Base-by-base conservation (phyloP, 768 basidiomycete genomes). In the Collybia sordida region DNA sequence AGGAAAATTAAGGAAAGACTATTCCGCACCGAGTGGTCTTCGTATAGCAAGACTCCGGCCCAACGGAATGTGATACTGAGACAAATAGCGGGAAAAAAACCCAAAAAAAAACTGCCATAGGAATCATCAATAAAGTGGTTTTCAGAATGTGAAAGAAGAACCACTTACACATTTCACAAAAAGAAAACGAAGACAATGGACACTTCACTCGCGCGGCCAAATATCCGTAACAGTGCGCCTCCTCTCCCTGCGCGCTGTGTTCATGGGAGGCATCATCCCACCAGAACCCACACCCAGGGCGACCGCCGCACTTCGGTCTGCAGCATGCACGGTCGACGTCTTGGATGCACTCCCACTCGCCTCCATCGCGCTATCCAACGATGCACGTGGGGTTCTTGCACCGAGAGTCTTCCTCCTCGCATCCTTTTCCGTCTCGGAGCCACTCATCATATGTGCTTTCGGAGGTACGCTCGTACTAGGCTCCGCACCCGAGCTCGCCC, bases 391-490 rank as follows among this genome's bases (percentile, higher is more conserved):
- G 68, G 71, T 9, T 61, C 62, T 52, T 62, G 72, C 39, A 68
- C 59, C 52, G 68, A 71, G 41, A 62, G 73, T 66, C 62, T 68
- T 62, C 65, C 68, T 70, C 49, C 74, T 71, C 57, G 52, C 52
- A 41, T 80, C 81, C 18, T 80, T 75, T 63, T 86, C 84, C 14
- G 72, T 65, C 50, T 76, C 74, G 0, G 73, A 71, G 17, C 67
- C 69, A 35, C 71, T 72, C 42, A 67, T 54, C 6, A 61, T 50
- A 31, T 52, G 56, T 47, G 31, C 17, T 38, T 14, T 40, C 27
- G 52, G 57, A 7, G 51, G 49, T 19, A 54, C 50, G 39, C 60
- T 63, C 19, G 54, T 47, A 39, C 59, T 58, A 19, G 62, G 54
- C 36, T 62, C 61, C 2, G 51, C 64, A 24, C 27, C 56, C 12